Conservation (phyloP, 495 filamentous ascomycete genomes). For the Neurospora sp. region DNA sequence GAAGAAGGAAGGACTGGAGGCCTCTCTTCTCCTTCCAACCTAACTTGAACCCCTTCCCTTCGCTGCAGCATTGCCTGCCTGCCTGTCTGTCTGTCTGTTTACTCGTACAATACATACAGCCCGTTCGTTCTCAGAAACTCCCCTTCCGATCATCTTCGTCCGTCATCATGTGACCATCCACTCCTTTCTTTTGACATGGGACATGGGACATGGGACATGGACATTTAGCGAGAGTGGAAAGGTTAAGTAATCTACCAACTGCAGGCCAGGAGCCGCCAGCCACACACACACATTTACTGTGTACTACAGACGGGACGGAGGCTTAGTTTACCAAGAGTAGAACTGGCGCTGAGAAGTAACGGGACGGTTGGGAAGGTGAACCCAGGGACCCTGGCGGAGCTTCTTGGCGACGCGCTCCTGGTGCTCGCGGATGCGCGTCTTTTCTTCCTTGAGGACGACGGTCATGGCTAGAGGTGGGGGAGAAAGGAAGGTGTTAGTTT, state of each 20-base stretch:
- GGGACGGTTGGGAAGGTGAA: constrained; percentile 70
- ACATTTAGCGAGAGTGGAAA: not conserved
- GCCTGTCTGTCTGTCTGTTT: not conserved
- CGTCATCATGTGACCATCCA: not conserved
- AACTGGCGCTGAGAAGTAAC: constrained; percentile 74
- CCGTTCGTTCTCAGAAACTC: not conserved
- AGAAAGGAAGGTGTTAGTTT: constrained; percentile 2
- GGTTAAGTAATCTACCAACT: no score
- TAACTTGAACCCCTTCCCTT: not conserved
- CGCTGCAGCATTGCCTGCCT: not conserved
- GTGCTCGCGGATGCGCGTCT: constrained; percentile 69
- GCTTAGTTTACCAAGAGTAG: constrained; percentile 62
- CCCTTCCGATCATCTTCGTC: not conserved
- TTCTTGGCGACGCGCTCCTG: constrained; percentile 65
- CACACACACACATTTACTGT: not conserved
- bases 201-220: not conserved
- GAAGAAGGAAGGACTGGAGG: not conserved
- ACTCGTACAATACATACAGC: not conserved
- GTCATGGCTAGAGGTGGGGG: constrained; percentile 47
- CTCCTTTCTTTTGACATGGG: not conserved
- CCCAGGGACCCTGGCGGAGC: constrained; percentile 65
- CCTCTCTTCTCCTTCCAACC: not conserved
- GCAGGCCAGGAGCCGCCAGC: not conserved
- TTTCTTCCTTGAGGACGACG: constrained; percentile 83
- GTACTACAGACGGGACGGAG: not conserved